A percentile compares a stretch with the other conserved stretches of the same genome.
phyloP scores from a whole-genome alignment of 2,329 filamentous ascomycete species.

The Trichoderma brevicompactum region DNA sequence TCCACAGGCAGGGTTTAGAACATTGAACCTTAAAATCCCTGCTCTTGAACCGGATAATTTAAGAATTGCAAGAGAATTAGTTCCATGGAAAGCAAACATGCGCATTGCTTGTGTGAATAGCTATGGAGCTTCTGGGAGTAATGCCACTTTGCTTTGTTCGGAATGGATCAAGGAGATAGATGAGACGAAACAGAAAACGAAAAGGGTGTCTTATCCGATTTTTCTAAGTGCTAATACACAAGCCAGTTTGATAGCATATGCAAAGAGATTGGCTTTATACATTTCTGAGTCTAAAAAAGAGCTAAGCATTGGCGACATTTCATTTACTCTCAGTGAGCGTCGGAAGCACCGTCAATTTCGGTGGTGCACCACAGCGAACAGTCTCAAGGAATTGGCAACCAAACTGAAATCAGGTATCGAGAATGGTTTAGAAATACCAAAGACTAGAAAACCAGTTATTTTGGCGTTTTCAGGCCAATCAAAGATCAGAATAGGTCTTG shows the following conservation, averaged over 20 bases:
- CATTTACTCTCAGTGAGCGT: conserved; percentile 31
- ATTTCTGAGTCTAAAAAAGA: conserved; percentile 12
- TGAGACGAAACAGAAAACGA: neutral
- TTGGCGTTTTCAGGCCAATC: conserved; percentile 47
- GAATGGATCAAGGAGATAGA: neutral
- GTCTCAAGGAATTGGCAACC: conserved; percentile 7
- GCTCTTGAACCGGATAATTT: conserved; percentile 30
- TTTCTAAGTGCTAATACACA: conserved; percentile 30
- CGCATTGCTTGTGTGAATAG: conserved; percentile 42
- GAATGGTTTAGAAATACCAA: conserved; percentile 17
- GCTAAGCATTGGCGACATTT: conserved; percentile 27
- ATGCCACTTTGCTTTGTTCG: conserved; percentile 37
- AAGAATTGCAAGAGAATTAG: conserved; percentile 16
- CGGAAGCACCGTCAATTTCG: conserved; percentile 31
- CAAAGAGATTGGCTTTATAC: conserved; percentile 21
- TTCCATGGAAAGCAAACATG: conserved; percentile 32
- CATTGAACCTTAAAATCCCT: conserved; percentile 39
- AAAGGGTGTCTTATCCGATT: conserved; percentile 24
- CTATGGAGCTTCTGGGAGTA: conserved; percentile 45
- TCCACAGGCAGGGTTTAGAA: conserved; percentile 36
- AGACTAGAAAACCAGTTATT: conserved; percentile 36
- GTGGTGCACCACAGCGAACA: conserved; percentile 28
- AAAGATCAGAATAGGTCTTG: conserved; percentile 30
- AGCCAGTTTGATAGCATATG: conserved; percentile 27
- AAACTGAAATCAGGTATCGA: conserved; percentile 1